Percentiles rank a stretch among this genome's conserved stretches.
phyloP scores from a whole-genome alignment of 2,329 filamentous ascomycete species.

The Didymella lethalis region DNA sequence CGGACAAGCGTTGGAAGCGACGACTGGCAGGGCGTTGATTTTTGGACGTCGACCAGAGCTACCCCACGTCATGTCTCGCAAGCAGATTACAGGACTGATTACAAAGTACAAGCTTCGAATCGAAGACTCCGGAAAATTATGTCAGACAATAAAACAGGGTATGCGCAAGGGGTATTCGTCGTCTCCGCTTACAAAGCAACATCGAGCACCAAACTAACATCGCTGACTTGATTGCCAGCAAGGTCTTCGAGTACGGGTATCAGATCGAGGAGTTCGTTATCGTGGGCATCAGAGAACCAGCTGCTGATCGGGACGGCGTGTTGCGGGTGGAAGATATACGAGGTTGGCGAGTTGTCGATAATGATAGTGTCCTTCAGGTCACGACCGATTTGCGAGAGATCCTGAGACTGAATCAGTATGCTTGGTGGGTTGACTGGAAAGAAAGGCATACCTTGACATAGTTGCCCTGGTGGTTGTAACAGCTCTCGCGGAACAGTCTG shows the following conservation, averaged over 20 bases:
- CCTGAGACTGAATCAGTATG: constrained; percentile 56
- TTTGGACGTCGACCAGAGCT: constrained; percentile 5
- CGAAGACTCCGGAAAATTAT: constrained; percentile 30
- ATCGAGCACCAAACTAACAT: constrained; percentile 97
- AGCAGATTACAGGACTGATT: constrained; percentile 51
- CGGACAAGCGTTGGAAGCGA: constrained; percentile 4
- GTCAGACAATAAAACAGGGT: constrained; percentile 34
- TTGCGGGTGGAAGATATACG: constrained; percentile 99
- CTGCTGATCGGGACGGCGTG: constrained; percentile 99
- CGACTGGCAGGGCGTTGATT: not conserved
- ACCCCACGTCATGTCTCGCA: constrained; percentile 24
- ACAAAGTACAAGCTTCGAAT: constrained; percentile 49
- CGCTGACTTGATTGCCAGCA: constrained; percentile 84
- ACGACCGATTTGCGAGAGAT: constrained; percentile 94
- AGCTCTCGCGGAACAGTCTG: constrained; percentile 94
- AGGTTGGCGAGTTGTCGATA: constrained; percentile 98
- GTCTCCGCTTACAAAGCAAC: constrained; percentile 67
- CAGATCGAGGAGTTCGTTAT: constrained; percentile 96
- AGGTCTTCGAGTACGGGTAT: constrained; percentile 98
- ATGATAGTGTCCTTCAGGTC: constrained; percentile 98
- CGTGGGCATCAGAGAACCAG: constrained; percentile 99
- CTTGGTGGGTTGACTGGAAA: not conserved
- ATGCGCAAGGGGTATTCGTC: constrained; percentile 37
- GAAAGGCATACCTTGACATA: constrained; percentile 77
- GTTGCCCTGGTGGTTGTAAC: constrained; percentile 99